Percentiles rank a stretch among this genome's conserved stretches.
Evolutionary conservation across 768 basidiomycete species (phyloP).

Genomic region (Coprinopsis cinerea): DNA sequence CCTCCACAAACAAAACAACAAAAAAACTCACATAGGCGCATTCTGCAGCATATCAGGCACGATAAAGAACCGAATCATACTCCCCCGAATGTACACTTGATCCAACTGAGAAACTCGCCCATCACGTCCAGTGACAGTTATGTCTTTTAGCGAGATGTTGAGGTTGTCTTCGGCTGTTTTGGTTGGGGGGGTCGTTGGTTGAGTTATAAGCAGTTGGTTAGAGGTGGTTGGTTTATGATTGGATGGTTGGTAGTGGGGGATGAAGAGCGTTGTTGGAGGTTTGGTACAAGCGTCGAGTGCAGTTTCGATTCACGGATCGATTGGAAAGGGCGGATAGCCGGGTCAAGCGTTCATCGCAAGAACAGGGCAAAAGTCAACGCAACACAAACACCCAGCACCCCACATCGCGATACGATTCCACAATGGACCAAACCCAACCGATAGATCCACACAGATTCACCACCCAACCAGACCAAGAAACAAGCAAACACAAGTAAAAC

Average conservation of each 20-base stretch:
- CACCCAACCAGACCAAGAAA: constrained; percentile 6
- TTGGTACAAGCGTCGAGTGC: too few relatives aligned
- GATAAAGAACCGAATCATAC: constrained; percentile 98
- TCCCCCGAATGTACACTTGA: constrained; percentile 98
- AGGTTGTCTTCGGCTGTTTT: constrained; percentile 93
- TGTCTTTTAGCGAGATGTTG: constrained; percentile 93
- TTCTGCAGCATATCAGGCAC: constrained; percentile 99
- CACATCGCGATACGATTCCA: too few relatives aligned
- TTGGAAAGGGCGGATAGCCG: too few relatives aligned
- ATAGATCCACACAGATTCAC: too few relatives aligned
- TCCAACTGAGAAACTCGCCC: constrained; percentile 98
- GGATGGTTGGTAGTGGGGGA: background rate
- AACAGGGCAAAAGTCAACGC: too few relatives aligned
- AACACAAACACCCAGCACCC: too few relatives aligned
- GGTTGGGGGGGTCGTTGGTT: background rate
- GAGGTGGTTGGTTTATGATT: background rate
- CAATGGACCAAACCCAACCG: too few relatives aligned
- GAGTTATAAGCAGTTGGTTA: background rate
- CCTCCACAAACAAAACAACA: constrained; percentile 5
- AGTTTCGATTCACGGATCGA: too few relatives aligned
- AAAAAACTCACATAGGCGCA: constrained; percentile 76
- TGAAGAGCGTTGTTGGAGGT: background rate
- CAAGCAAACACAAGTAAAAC: constrained; percentile 14
- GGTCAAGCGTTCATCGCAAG: too few relatives aligned
- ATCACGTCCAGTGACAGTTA: constrained; percentile 96